Evolutionary conservation across 768 basidiomycete species (phyloP), one percentile per base, ranked within the genome.

Genomic region (Tephrocybe rancida): DNA sequence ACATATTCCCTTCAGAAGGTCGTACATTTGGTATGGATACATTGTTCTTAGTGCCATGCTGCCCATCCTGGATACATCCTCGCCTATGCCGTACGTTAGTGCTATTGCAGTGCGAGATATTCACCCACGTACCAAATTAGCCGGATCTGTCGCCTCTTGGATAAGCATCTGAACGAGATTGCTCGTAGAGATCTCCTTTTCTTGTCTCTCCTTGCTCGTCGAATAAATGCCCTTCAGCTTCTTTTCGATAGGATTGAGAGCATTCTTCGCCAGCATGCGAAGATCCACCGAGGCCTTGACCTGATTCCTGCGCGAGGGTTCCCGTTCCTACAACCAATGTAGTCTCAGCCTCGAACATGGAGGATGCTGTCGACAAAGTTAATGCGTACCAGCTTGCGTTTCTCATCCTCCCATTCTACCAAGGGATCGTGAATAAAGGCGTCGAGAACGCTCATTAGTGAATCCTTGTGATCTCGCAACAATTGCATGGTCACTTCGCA

Each of bases 381-480:
- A n/a, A n/a, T n/a, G 57, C 76, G 22, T 55, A 86, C 84, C 66
- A 84, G 70, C 63, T 83, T 87, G 13, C 85, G 80, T 56, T 84
- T 86, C 66, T 90, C 86, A 38, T 92, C 87, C 56, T 92, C 89
- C 92, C 95, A 98, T 69, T 98, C 96, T 27, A 95, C 88, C 2
- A 99, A 80, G 1, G 97, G 97, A 68, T 99, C 97, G 61, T 98
- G 96, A 26, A 95, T 85, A 67, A 98, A 98, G 1, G 97, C 92
- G 64, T 98, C 96, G 34, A 99, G 81, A 0, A 98, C 92, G 66
- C 87, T 95, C 88, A 95, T 94, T 50, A 99, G 75, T 37, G 87
- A 88, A 66, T 98, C 95, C 68, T 87, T 90, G 77, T 98, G 95
- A 58, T 88, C 84, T 26, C 94, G 85, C 22, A 99, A 78, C 32